Percentiles rank a stretch among this genome's conserved stretches.
These are phyloP conservation scores for Flaveria linearis DNA, from an alignment of 129 eudicot genomes.

Conservation along the genomic window DNA sequence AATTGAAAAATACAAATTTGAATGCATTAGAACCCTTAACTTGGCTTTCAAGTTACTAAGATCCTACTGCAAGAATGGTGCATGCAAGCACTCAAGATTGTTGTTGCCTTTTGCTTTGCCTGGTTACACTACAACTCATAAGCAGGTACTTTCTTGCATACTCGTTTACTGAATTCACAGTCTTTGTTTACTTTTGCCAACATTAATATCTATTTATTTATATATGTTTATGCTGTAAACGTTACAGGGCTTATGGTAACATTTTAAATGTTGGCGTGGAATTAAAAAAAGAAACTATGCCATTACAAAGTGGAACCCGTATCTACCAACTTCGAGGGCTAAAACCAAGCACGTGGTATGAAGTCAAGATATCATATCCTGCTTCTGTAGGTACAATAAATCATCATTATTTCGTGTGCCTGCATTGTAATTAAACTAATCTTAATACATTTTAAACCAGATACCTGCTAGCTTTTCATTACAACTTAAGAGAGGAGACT, in stretches of 20 bases:
- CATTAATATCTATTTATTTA: background rate
- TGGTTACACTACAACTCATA: slow-evolving; percentile 31
- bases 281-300: slow-evolving; percentile 61
- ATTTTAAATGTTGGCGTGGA: slow-evolving; percentile 68
- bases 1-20: background rate
- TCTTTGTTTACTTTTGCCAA: background rate
- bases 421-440: background rate
- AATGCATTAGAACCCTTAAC: background rate
- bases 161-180: background rate
- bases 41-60: slow-evolving; percentile 6
- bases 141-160: slow-evolving; percentile 46
- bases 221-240: background rate
- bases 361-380: slow-evolving; percentile 99
- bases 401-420: background rate
- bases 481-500: slow-evolving; percentile 52
- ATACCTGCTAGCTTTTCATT: slow-evolving; percentile 82
- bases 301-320: slow-evolving; percentile 65
- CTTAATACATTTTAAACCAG: slow-evolving; percentile 36
- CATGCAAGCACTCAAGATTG: slow-evolving; percentile 18
- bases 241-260: slow-evolving; percentile 40
- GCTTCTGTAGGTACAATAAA: slow-evolving; percentile 79
- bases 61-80: slow-evolving; percentile 30
- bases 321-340: slow-evolving; percentile 70
- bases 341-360: slow-evolving; percentile 64
- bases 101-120: slow-evolving; percentile 37